A percentile compares a stretch with the other conserved stretches of the same genome.
phyloP scores from a whole-genome alignment of 192 early-diverging fungal genomes.

The Backusella macrospora region DNA sequence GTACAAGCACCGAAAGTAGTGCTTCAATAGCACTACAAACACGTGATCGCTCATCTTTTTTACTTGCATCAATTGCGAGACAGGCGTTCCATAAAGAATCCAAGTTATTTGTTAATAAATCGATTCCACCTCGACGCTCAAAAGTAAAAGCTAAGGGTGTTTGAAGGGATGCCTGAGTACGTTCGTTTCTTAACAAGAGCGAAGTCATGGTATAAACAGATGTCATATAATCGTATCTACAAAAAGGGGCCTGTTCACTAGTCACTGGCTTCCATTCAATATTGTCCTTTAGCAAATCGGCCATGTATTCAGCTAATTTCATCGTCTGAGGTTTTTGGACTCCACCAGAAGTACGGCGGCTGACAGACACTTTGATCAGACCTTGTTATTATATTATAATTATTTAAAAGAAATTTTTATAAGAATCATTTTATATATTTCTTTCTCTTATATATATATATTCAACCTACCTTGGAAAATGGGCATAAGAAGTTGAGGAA shows the following conservation, averaged over 20 bases:
- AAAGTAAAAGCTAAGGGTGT: constrained; percentile 66
- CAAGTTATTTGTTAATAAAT: constrained; percentile 50
- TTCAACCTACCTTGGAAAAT: constrained; percentile 53
- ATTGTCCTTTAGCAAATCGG: constrained; percentile 53
- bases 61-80: not conserved
- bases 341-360: constrained; percentile 55
- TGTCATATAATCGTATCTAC: constrained; percentile 59
- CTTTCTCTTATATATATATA: not conserved
- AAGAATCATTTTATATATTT: not conserved
- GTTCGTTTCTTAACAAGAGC: constrained; percentile 62
- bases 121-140: constrained; percentile 57
- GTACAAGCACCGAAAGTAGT: constrained; percentile 64
- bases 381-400: constrained; percentile 30
- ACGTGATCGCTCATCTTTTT: constrained; percentile 43
- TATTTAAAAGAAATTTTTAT: not conserved
- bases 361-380: constrained; percentile 62
- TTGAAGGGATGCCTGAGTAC: constrained; percentile 58
- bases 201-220: constrained; percentile 59
- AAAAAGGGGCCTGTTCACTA: constrained; percentile 23
- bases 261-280: constrained; percentile 39
- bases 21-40: constrained; percentile 58
- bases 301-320: constrained; percentile 63
- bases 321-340: constrained; percentile 53
- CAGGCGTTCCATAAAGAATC: constrained; percentile 54
- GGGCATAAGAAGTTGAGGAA: constrained; percentile 61